Evolutionary conservation across 306 rosid species (phyloP), one percentile per base, ranked within the genome.

Genomic region (Oxytropis ochrocephala): DNA sequence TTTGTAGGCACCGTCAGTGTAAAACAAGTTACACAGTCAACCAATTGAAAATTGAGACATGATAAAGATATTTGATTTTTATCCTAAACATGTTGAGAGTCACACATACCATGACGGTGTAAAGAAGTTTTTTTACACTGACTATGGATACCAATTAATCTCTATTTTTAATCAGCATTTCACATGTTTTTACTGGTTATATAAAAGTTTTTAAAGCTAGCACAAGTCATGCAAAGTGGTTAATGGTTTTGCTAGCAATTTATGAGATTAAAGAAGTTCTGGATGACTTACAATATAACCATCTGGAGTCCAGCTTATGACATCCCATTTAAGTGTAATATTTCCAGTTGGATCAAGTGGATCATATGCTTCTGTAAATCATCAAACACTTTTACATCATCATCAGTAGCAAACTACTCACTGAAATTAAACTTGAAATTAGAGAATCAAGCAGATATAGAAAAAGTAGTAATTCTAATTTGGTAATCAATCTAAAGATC

Each of bases 311-410:
- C 99, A 94, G 73, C 65, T 72, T 61, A 88, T 85, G 13, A 91
- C 75, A 84, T 94, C 97, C 97, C 96, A 94, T 80, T 94, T 94
- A 80, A 94, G 79, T 60, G 99, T 94, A 70, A 94, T 79, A 68
- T 94, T 94, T 58, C 99, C 99, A 42, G 74, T 84, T 71, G 97
- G 96, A 85, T 94, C 95, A 67, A 88, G 92, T 8, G 92, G 80
- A 81, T 94, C 96, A 70, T 91, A 91, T 43, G 99, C 97, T 57
- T 87, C 97, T 93, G 90, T 65, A 72, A 24, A 77, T 46, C 10
- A 75, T 74, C 11, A 74, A 48, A 57, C 63, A 64, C 5, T 43
- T 42, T 63, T 24, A 42, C 13, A 68, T 17, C 38, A 54, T 51
- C 57, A 68, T 17, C 38, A 54, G 43, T 50, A 41, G 6, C 14